Conservation (phyloP, 2,329 filamentous ascomycete species). For the Cercospora sojina region DNA sequence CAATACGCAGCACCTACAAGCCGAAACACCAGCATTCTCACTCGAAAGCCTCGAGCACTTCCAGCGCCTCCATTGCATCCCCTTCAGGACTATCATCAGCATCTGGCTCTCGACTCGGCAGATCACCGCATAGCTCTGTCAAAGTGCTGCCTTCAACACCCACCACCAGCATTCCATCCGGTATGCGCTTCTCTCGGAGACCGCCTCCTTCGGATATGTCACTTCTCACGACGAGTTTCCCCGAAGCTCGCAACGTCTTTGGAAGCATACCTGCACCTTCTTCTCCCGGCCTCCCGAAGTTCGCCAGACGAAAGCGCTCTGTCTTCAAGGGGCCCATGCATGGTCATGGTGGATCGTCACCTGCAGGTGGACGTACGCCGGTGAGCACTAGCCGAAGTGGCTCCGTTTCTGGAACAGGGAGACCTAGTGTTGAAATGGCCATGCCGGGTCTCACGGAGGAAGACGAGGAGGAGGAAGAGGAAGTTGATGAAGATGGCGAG, state of each 20-base stretch:
- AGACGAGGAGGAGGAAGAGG: conserved; percentile 32
- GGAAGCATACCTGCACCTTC: conserved; percentile 48
- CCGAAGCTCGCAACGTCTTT: conserved; percentile 30
- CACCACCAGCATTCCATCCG: conserved; percentile 68
- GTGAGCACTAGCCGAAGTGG: conserved; percentile 25
- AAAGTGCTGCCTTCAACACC: conserved; percentile 95
- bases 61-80: conserved; percentile 65
- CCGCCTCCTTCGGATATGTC: conserved; percentile 37
- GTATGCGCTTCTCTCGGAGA: conserved; percentile 64
- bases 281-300: conserved; percentile 62
- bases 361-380: conserved; percentile 11
- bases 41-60: conserved; percentile 92
- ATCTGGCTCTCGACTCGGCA: conserved; percentile 61
- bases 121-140: conserved; percentile 83
- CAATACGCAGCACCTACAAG: conserved; percentile 85
- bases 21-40: conserved; percentile 75
- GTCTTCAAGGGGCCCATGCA: conserved; percentile 75
- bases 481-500: conserved; percentile 36
- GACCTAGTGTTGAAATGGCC: conserved; percentile 67
- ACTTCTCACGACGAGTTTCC: conserved; percentile 30
- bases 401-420: conserved; percentile 61
- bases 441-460: conserved; percentile 53
- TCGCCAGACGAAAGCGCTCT: conserved; percentile 77
- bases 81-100: conserved; percentile 47
- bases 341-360: conserved; percentile 44